phyloP scores from a whole-genome alignment of 2,329 filamentous ascomycete genomes.

The Diaporthe eres region DNA sequence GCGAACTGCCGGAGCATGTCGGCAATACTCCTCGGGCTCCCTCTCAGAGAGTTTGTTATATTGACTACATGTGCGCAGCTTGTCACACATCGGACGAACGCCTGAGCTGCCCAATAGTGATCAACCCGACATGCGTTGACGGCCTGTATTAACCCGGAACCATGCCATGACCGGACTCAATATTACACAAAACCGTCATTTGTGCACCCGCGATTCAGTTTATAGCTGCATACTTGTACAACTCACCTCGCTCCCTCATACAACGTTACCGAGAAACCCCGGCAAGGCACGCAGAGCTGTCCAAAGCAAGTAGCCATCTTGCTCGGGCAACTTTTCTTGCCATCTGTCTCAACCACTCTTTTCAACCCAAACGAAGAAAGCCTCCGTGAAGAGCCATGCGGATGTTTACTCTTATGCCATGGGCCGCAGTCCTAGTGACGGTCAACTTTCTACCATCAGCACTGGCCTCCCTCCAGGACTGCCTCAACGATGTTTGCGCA shows the following conservation, averaged over 20 bases:
- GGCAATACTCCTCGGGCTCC: slow-evolving; percentile 9
- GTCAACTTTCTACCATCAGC: slow-evolving; percentile 15
- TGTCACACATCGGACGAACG: slow-evolving; percentile 5
- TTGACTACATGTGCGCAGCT: background rate
- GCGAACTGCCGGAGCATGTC: slow-evolving; percentile 12
- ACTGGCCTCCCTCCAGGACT: slow-evolving; percentile 54
- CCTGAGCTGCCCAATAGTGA: no score
- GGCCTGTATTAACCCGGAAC: background rate
- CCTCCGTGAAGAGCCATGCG: background rate
- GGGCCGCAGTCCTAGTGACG: slow-evolving; percentile 1
- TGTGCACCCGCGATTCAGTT: background rate
- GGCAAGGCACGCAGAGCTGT: background rate
- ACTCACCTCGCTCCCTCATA: background rate
- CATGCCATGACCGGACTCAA: background rate
- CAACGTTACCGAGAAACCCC: background rate
- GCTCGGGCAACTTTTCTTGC: background rate
- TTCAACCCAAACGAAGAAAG: background rate
- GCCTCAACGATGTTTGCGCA: slow-evolving; percentile 62
- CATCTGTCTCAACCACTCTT: background rate
- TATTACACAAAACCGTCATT: background rate
- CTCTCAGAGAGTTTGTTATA: background rate
- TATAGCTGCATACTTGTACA: background rate
- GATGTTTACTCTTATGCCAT: background rate
- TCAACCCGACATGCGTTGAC: background rate
- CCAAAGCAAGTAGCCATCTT: background rate